Percentiles rank a stretch among this genome's conserved stretches.
Evolutionary conservation across 345 rosid genomes (phyloP).

Genomic region (Citrus trifoliata): DNA sequence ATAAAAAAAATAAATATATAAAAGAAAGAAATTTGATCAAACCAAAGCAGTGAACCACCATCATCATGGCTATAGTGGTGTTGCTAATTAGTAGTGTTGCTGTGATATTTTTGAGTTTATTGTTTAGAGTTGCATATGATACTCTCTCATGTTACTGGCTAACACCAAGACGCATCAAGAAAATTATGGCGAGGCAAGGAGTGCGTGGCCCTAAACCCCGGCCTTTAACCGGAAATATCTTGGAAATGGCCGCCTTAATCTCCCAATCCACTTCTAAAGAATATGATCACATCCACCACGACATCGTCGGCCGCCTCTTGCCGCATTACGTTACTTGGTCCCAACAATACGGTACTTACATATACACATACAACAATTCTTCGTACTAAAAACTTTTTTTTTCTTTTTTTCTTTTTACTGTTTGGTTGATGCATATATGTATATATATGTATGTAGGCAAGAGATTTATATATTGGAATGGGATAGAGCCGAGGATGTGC

Average conservation of each 20-base stretch:
- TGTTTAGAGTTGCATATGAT: constrained; percentile 42
- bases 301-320: constrained; percentile 70
- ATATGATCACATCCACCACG: constrained; percentile 59
- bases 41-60: too few species aligned
- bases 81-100: constrained; percentile 13
- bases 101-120: constrained; percentile 26
- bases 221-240: constrained; percentile 70
- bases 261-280: constrained; percentile 60
- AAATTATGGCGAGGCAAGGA: constrained; percentile 76
- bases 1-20: too few species aligned
- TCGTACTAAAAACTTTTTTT: too few species aligned
- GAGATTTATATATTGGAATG: constrained; percentile 82
- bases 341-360: constrained; percentile 51
- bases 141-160: constrained; percentile 62
- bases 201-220: constrained; percentile 84
- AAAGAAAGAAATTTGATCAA: neutral
- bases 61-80: constrained; percentile 18
- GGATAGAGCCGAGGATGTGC: constrained; percentile 87
- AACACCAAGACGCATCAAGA: constrained; percentile 74
- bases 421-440: too few species aligned
- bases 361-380: too few species aligned
- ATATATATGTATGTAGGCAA: constrained; percentile 41
- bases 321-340: constrained; percentile 91
- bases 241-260: constrained; percentile 59
- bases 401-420: neutral